A percentile compares a stretch with the other conserved stretches of the same genome.
Evolutionary conservation across 768 basidiomycete species (phyloP).

Genomic region (Tricholoma bakamatsutake): DNA sequence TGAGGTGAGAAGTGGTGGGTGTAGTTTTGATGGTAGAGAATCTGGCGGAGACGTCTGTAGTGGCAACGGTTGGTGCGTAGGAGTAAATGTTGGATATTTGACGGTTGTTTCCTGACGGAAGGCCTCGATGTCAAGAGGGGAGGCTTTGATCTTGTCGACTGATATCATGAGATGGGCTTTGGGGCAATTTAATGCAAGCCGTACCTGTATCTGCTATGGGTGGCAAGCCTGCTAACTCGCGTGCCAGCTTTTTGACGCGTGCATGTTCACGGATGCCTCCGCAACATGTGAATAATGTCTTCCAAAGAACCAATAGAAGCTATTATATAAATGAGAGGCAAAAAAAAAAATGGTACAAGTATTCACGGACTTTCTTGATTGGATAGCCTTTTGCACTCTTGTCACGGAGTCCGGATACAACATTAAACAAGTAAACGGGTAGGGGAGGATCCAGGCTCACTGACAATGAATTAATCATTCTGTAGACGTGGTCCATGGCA

Average conservation of each 20-base stretch:
- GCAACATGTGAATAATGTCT: conserved; percentile 84
- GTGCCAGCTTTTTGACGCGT: conserved; percentile 76
- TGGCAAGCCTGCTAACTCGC: conserved; percentile 80
- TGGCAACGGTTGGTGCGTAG: conserved; percentile 41
- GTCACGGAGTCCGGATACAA: conserved; percentile 87
- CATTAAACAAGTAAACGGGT: conserved; percentile 86
- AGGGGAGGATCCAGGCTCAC: conserved; percentile 95
- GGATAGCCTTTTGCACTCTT: conserved; percentile 95
- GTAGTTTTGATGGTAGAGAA: conserved; percentile 26
- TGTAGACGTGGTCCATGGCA: background rate
- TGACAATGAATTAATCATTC: conserved; percentile 24
- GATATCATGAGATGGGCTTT: conserved; percentile 9
- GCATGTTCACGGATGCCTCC: conserved; percentile 86
- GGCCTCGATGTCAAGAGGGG: conserved; percentile 83
- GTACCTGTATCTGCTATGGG: conserved; percentile 41
- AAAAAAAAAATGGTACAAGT: conserved; percentile 10
- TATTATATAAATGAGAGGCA: conserved; percentile 23
- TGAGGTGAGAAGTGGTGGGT: conserved; percentile 37
- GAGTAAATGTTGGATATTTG: conserved; percentile 92
- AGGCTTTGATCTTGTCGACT: conserved; percentile 77
- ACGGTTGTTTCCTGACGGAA: conserved; percentile 89
- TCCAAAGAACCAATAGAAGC: conserved; percentile 94
- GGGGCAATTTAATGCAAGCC: background rate
- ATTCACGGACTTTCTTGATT: conserved; percentile 77
- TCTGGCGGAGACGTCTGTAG: conserved; percentile 25